Evolutionary conservation across 352 stramenopile genomes (phyloP).

Genomic region (Phytophthora tubulina): DNA sequence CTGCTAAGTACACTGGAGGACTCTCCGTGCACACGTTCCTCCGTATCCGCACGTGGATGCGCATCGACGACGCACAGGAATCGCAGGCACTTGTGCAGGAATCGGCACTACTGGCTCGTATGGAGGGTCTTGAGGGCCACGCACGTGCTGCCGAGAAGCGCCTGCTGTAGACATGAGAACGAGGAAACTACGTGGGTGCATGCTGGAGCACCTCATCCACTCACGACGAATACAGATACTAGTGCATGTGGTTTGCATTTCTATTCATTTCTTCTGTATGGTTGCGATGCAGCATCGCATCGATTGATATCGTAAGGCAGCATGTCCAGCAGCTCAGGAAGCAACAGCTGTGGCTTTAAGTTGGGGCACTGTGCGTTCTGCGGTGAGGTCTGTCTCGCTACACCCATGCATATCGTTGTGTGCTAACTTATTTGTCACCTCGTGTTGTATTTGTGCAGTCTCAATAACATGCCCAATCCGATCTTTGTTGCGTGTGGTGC

Average conservation of each 20-base stretch:
- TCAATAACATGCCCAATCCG: slow-evolving; percentile 27
- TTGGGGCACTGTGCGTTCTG: slow-evolving; percentile 26
- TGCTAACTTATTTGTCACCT: slow-evolving; percentile 9
- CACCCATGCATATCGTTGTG: slow-evolving; percentile 15
- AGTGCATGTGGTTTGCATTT: slow-evolving; percentile 19
- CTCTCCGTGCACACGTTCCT: slow-evolving; percentile 99
- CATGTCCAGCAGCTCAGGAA: slow-evolving; percentile 37
- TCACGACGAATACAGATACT: slow-evolving; percentile 43
- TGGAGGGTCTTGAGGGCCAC: slow-evolving; percentile 88
- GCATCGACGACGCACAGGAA: slow-evolving; percentile 92
- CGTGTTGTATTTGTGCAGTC: slow-evolving; percentile 6
- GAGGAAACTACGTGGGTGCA: not conserved
- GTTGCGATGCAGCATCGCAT: no score
- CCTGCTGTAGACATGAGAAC: slow-evolving; percentile 57
- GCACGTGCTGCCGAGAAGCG: slow-evolving; percentile 82
- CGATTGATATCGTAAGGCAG: no score
- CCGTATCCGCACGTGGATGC: slow-evolving; percentile 98
- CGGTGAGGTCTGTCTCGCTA: slow-evolving; percentile 30
- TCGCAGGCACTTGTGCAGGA: slow-evolving; percentile 94
- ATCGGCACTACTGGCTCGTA: slow-evolving; percentile 94
- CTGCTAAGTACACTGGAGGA: slow-evolving; percentile 97
- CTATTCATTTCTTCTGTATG: no score
- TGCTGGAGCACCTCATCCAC: slow-evolving; percentile 5
- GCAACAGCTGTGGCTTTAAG: not conserved
- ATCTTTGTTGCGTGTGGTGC: slow-evolving; percentile 28